Conservation (phyloP, 2,329 filamentous ascomycete genomes). For the Diplodia seriata region DNA sequence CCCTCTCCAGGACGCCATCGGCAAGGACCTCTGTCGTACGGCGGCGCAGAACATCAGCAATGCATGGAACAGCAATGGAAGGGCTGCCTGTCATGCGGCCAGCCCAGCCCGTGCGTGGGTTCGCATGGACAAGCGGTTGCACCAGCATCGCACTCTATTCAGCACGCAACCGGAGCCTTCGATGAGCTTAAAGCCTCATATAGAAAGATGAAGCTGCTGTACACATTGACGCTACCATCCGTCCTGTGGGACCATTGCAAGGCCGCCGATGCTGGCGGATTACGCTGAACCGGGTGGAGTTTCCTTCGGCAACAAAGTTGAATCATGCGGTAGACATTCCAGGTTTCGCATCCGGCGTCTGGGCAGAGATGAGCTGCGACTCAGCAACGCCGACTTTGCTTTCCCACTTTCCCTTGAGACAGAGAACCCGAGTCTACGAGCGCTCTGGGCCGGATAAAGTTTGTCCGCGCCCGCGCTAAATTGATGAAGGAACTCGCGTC, state of each 20-base stretch:
- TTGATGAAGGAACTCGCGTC: neutral
- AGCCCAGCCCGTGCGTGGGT: constrained; percentile 1
- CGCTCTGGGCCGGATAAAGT: constrained; percentile 17
- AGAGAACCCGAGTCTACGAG: neutral
- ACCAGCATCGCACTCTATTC: neutral
- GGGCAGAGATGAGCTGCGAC: neutral
- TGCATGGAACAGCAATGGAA: constrained; percentile 13
- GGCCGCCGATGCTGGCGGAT: too few species aligned
- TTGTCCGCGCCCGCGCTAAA: constrained; percentile 6
- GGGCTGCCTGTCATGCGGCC: neutral
- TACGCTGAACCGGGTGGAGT: too few species aligned
- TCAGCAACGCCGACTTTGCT: constrained; percentile 6
- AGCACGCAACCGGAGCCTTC: too few species aligned
- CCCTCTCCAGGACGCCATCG: neutral
- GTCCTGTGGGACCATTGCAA: too few species aligned
- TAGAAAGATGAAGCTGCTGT: too few species aligned
- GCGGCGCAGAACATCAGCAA: neutral
- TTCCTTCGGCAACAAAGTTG: too few species aligned
- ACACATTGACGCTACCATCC: too few species aligned
- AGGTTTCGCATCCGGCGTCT: neutral
- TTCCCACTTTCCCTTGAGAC: neutral
- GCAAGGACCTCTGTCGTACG: neutral
- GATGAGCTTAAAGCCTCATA: too few species aligned
- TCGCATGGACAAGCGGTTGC: neutral
- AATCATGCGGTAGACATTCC: neutral